Evolutionary conservation across 148 eudicot genomes (phyloP).

Genomic region (Rhododendron henanense): DNA sequence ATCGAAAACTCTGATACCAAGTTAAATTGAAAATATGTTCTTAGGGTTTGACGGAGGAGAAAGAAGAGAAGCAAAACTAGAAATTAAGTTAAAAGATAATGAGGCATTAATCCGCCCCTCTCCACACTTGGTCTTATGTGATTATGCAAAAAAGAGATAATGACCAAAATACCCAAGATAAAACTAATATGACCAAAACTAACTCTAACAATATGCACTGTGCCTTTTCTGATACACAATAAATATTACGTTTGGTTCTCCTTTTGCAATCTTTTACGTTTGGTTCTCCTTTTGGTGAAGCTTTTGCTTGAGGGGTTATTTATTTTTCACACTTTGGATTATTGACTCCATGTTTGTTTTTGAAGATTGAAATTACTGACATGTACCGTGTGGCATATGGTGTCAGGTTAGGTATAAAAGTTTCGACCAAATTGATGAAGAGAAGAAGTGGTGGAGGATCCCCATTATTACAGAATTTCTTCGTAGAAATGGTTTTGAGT

Average conservation of each 20-base stretch:
- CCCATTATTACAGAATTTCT: constrained; percentile 84
- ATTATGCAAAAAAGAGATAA: neutral
- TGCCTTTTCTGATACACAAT: neutral
- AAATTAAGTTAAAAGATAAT: neutral
- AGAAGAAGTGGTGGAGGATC: constrained; percentile 77
- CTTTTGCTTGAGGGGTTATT: neutral
- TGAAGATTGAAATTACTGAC: neutral
- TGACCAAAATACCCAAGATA: neutral
- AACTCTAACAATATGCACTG: neutral
- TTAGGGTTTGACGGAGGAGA: neutral
- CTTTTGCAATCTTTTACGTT: neutral
- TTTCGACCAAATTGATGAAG: constrained; percentile 79
- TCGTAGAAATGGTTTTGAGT: constrained; percentile 54
- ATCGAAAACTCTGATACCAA: neutral
- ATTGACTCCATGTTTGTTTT: neutral
- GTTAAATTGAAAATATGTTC: neutral
- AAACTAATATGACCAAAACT: neutral
- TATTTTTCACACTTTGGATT: neutral
- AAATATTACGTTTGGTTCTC: neutral
- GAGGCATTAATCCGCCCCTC: neutral
- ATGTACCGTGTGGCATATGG: neutral
- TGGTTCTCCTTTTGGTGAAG: neutral
- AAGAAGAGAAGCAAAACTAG: neutral
- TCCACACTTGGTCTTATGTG: neutral
- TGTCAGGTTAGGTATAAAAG: constrained; percentile 72